Base-by-base conservation (phyloP, 1,284 basidiomycete species). In the Meripilus lineatus region DNA sequence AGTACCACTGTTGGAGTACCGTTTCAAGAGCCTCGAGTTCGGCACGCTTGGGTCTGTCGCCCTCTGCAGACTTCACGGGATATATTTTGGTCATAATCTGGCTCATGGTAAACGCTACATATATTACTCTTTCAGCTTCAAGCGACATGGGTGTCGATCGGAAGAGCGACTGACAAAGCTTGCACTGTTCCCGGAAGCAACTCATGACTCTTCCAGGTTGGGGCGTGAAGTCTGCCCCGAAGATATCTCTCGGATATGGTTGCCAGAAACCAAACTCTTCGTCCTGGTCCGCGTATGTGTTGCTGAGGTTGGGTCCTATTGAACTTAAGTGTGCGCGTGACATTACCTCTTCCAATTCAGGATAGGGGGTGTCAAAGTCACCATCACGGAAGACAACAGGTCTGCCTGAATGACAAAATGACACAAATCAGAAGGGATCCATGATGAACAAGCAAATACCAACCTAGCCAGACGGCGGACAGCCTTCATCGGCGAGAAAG, bases 1-100 rank as follows among this genome's bases (percentile, higher is more conserved):
- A 72, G 52, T 79, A 83, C 88, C 89, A 92, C 46, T 81, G 81
- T 54, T 88, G 84, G 35, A 93, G 68, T 22, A 77, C 71, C 48
- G 71, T 72, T 61, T 90, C 89, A 18, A 90, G 64, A 32, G 74
- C 66, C 3, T 69, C 67, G 33, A 86, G 66, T 34, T 71, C 54
- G 13, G 66, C 55, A 53, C 77, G 71, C 56, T 74, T 70, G 14
- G 72, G 70, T 38, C 63, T 61, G 44, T 67, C 61, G 30, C 71
- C 59, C 23, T 7, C 5, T 4, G 67, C 65, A 4, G 72, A 64
- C 46, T 79, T 75, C 24, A 92, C 81, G 2, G 89, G 81, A 62
- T 93, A 93, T 20, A 91, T 72, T 45, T 74, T 73, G 22, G 78
- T 74, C 47, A 90, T 74, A 51, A 92, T 82, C 38, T 75, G 70